Conservation (phyloP, 441 rosid species). For the Syzygium malaccense region DNA sequence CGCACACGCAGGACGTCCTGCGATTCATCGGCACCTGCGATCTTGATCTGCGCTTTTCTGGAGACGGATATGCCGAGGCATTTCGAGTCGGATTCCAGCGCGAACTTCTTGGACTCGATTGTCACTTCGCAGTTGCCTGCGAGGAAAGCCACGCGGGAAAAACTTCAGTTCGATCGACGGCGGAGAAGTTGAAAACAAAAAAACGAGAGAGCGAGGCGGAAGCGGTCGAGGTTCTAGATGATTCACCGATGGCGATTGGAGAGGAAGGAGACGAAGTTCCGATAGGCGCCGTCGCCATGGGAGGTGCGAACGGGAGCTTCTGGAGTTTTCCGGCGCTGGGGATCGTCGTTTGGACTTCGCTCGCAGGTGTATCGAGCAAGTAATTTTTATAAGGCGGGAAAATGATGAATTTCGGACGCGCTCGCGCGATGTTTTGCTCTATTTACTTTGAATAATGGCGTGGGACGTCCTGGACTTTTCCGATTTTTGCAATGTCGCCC, state of each 20-base stretch:
- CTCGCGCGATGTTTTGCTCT: neutral
- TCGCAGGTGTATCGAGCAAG: neutral
- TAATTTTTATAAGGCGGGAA: neutral
- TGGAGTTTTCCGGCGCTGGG: neutral
- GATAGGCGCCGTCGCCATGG: conserved; percentile 48
- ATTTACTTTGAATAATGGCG: neutral
- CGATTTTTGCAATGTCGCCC: neutral
- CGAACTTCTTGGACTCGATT: conserved; percentile 36
- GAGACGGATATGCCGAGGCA: conserved; percentile 33
- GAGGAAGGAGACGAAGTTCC: conserved; percentile 6
- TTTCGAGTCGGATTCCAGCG: conserved; percentile 28
- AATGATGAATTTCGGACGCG: neutral
- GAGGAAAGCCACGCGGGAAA: neutral
- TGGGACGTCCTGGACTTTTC: neutral
- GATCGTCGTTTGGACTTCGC: neutral
- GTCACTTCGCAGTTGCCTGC: conserved; percentile 56
- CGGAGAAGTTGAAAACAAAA: neutral
- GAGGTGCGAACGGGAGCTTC: neutral
- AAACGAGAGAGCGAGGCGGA: neutral
- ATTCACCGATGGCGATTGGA: conserved; percentile 39
- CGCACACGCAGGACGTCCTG: neutral
- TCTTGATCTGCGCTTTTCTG: conserved; percentile 26
- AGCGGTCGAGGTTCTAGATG: neutral
- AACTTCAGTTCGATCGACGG: neutral
- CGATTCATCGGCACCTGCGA: conserved; percentile 27